Evolutionary conservation across 2,329 filamentous ascomycete genomes (phyloP).

Genomic region (Pseudocercospora crystallina): DNA sequence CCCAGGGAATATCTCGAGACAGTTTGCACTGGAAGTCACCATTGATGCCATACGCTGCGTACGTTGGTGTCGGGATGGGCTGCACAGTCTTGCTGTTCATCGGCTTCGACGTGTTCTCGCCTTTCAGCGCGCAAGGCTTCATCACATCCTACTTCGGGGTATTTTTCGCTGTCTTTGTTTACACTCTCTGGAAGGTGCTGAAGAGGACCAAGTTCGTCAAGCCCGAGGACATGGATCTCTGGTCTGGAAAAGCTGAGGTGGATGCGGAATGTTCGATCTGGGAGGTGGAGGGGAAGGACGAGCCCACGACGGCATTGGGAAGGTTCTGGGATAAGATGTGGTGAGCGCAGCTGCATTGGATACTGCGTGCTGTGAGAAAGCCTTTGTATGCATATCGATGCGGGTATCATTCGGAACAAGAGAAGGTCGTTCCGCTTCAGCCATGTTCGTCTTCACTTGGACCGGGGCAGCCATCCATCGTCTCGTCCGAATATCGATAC

Average conservation of each 20-base stretch:
- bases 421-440: conserved; percentile 29
- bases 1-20: conserved; percentile 7
- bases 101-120: conserved; percentile 11
- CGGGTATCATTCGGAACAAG: neutral
- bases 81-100: conserved; percentile 7
- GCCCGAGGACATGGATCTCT: conserved; percentile 43
- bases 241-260: conserved; percentile 46
- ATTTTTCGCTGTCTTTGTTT: conserved; percentile 41
- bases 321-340: conserved; percentile 12
- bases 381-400: no score
- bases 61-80: conserved; percentile 6
- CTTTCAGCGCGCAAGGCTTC: conserved; percentile 6
- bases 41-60: conserved; percentile 12
- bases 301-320: conserved; percentile 1
- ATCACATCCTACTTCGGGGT: conserved; percentile 12
- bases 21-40: conserved; percentile 7
- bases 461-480: conserved; percentile 87
- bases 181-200: conserved; percentile 62
- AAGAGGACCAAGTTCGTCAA: conserved; percentile 58
- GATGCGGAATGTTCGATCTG: conserved; percentile 38
- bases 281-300: conserved; percentile 5
- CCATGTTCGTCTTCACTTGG: conserved; percentile 79
- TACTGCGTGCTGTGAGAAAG: no score
- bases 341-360: no score
- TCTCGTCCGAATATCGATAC: conserved; percentile 67